Percentiles rank a stretch among this genome's conserved stretches.
Conservation (phyloP, 768 basidiomycete species). For the Suillus tomentosus region DNA sequence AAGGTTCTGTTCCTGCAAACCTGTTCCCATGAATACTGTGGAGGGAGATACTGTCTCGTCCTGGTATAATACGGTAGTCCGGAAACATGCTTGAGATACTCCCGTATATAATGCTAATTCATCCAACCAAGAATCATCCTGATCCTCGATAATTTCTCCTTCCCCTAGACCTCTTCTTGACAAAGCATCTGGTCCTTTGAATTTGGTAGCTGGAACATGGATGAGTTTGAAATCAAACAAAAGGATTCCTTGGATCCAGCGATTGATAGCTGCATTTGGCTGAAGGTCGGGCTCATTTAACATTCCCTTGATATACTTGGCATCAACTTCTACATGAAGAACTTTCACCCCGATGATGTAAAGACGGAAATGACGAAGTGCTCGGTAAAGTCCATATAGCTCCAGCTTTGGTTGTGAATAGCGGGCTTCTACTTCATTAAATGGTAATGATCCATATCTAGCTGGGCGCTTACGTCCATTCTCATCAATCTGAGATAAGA, state of each 20-base stretch:
- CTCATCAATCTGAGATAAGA: too few species aligned
- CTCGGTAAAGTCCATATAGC: constrained; percentile 26
- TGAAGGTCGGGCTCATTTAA: constrained; percentile 11
- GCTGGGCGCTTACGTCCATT: constrained; percentile 18
- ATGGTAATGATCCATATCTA: constrained; percentile 40
- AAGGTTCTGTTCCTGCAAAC: too few species aligned
- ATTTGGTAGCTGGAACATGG: constrained; percentile 29
- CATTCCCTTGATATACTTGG: constrained; percentile 38
- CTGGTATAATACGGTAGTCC: too few species aligned
- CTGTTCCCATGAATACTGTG: too few species aligned
- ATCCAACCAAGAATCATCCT: background rate
- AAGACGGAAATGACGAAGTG: constrained; percentile 30
- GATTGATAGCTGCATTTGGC: too few species aligned
- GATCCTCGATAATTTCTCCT: background rate
- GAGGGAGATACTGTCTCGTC: too few species aligned
- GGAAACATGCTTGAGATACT: too few species aligned
- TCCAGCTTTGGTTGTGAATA: constrained; percentile 30
- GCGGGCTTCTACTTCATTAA: constrained; percentile 28
- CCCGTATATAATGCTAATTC: too few species aligned
- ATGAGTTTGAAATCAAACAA: constrained; percentile 32
- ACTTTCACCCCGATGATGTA: background rate
- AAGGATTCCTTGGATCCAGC: constrained; percentile 16
- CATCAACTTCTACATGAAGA: constrained; percentile 28
- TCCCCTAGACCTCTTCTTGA: constrained; percentile 20
- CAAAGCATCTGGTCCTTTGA: constrained; percentile 30